Evolutionary conservation across 768 basidiomycete genomes (phyloP).

Genomic region (Mrakia hoshinonis): DNA sequence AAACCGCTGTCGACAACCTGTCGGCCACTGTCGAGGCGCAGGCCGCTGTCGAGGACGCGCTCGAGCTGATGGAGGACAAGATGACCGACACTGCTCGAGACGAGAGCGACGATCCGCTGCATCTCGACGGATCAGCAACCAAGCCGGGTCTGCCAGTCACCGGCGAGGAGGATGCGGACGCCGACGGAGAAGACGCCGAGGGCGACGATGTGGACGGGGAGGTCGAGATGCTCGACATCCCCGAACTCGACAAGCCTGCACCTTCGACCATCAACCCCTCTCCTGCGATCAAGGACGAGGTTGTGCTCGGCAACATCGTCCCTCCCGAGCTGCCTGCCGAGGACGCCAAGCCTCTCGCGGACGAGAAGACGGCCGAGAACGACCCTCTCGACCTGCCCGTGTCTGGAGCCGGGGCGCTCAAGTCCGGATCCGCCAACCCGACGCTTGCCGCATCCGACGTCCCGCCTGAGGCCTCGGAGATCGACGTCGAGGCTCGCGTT

Average conservation of each 20-base stretch:
- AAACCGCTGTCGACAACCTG: conserved; percentile 4
- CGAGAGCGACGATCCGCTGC: conserved; percentile 11
- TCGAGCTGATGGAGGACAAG: conserved; percentile 13
- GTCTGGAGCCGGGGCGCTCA: background rate
- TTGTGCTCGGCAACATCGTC: conserved; percentile 35
- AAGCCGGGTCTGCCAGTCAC: conserved; percentile 21
- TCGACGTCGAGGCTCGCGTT: background rate
- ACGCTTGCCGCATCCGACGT: background rate
- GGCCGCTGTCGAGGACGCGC: conserved; percentile 35
- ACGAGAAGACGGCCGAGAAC: conserved; percentile 4
- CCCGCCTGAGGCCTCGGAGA: background rate
- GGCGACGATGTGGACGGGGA: conserved; percentile 10
- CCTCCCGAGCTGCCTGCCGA: conserved; percentile 29
- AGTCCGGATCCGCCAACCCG: background rate
- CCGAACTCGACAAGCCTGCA: background rate
- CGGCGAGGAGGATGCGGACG: conserved; percentile 32
- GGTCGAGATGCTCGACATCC: conserved; percentile 16
- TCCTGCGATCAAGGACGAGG: conserved; percentile 1
- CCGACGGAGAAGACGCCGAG: conserved; percentile 13
- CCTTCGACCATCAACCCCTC: background rate
- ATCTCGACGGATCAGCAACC: background rate
- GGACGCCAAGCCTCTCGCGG: conserved; percentile 35
- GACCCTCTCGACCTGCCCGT: background rate
- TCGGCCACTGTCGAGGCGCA: conserved; percentile 27
- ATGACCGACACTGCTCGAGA: conserved; percentile 3